A percentile compares a stretch with the other conserved stretches of the same genome.
Evolutionary conservation across 495 filamentous ascomycete species (phyloP).

Genomic region (Penicillium pulvis): DNA sequence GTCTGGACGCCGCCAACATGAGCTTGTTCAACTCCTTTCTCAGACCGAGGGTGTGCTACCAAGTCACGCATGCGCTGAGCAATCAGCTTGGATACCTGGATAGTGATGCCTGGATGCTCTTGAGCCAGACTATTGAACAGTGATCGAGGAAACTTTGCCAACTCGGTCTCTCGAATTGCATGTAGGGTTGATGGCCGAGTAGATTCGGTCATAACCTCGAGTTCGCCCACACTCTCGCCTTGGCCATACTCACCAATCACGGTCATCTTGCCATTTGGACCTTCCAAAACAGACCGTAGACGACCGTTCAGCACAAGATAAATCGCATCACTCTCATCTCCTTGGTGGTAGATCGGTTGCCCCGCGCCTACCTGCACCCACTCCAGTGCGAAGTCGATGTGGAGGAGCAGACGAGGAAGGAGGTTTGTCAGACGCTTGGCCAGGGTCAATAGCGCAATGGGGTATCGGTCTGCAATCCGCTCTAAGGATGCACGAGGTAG

Average conservation of each 20-base stretch:
- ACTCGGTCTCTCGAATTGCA: slow-evolving; percentile 93
- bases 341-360: slow-evolving; percentile 90
- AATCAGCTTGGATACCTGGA: slow-evolving; percentile 98
- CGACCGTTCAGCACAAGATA: slow-evolving; percentile 97
- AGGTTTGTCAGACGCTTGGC: slow-evolving; percentile 90
- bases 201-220: slow-evolving; percentile 96
- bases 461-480: slow-evolving; percentile 87
- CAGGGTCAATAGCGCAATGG: slow-evolving; percentile 90
- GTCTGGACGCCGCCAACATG: slow-evolving; percentile 63
- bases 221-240: slow-evolving; percentile 94
- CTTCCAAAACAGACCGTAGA: slow-evolving; percentile 76
- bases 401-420: slow-evolving; percentile 86
- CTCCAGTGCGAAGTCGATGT: slow-evolving; percentile 97
- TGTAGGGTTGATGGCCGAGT: slow-evolving; percentile 85
- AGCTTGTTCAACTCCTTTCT: slow-evolving; percentile 61
- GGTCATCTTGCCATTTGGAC: slow-evolving; percentile 76
- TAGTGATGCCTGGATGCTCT: slow-evolving; percentile 97
- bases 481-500: slow-evolving; percentile 85
- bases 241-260: slow-evolving; percentile 94
- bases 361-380: slow-evolving; percentile 97
- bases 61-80: slow-evolving; percentile 90
- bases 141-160: slow-evolving; percentile 93
- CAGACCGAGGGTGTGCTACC: slow-evolving; percentile 76
- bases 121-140: slow-evolving; percentile 96
- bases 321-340: slow-evolving; percentile 96